phyloP scores from a whole-genome alignment of 2,329 filamentous ascomycete genomes.

The Ophiocordyceps camponoti-leonardi region DNA sequence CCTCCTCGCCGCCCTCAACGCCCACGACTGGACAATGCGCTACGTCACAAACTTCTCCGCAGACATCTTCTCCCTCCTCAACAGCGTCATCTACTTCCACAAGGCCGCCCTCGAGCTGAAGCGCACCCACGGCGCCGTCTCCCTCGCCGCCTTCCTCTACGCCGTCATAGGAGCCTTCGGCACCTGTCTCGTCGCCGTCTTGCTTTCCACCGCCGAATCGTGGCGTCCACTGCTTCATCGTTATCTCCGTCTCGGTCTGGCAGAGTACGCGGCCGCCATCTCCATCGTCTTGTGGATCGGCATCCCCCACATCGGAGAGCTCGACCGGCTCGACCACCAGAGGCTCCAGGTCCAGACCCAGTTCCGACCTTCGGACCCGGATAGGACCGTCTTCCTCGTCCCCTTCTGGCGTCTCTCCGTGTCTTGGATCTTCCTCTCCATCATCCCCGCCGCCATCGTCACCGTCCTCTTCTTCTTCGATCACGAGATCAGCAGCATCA shows the following conservation, averaged over 20 bases:
- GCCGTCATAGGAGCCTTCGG: conserved; percentile 45
- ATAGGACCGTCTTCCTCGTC: conserved; percentile 39
- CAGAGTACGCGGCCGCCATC: conserved; percentile 49
- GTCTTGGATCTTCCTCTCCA: conserved; percentile 41
- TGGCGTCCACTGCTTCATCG: conserved; percentile 46
- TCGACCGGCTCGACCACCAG: conserved; percentile 38
- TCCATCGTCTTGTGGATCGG: conserved; percentile 49
- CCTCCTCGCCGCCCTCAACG: conserved; percentile 46
- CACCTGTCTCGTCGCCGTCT: conserved; percentile 44
- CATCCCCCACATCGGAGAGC: conserved; percentile 42
- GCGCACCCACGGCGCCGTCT: conserved; percentile 36
- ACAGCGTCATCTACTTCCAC: conserved; percentile 52
- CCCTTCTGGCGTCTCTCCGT: conserved; percentile 44
- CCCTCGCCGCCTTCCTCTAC: conserved; percentile 46
- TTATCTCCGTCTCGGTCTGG: conserved; percentile 41
- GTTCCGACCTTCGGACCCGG: conserved; percentile 39
- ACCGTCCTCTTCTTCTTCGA: conserved; percentile 55
- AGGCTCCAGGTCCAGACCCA: conserved; percentile 36
- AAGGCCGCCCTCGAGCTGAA: conserved; percentile 48
- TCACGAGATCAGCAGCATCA: conserved; percentile 52
- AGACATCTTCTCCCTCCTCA: conserved; percentile 49
- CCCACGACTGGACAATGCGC: conserved; percentile 53
- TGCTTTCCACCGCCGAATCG: conserved; percentile 40
- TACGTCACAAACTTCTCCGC: conserved; percentile 51
- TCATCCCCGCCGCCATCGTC: conserved; percentile 45